Percentiles rank a stretch among this genome's conserved stretches.
These are phyloP conservation scores for Geotrichum klebahnii DNA, from an alignment of 1,139 yeast genomes.

Conservation along the genomic window DNA sequence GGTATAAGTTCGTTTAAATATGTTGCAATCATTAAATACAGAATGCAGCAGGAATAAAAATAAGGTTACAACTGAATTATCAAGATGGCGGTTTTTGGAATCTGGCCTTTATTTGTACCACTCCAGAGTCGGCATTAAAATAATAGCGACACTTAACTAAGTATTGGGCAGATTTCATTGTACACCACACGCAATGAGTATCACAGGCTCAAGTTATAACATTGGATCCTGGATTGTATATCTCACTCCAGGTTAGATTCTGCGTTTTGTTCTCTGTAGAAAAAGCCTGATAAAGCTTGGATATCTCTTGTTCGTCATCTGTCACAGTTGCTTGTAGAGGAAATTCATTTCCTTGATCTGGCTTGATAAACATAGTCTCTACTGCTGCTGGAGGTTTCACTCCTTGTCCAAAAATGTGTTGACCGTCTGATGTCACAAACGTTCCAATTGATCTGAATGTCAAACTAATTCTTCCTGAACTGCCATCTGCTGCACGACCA, in stretches of 20 bases:
- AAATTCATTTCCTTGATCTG: conserved; percentile 1
- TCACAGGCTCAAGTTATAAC: conserved; percentile 4
- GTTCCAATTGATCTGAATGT: conserved; percentile 26
- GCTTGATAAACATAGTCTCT: neutral
- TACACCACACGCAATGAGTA: neutral
- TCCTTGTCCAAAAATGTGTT: conserved; percentile 24
- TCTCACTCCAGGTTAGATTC: conserved; percentile 1
- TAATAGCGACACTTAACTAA: neutral
- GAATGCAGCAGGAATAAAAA: too few species aligned
- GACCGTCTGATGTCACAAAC: conserved; percentile 18
- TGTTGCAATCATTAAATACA: too few species aligned
- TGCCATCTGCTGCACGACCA: conserved; percentile 16
- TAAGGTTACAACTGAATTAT: too few species aligned
- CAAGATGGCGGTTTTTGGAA: too few species aligned
- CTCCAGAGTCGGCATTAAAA: too few species aligned
- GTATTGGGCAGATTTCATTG: neutral
- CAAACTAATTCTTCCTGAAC: conserved; percentile 23
- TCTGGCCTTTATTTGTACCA: too few species aligned
- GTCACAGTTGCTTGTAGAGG: neutral
- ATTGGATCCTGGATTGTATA: conserved; percentile 17
- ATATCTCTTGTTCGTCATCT: neutral
- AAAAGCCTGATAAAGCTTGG: conserved; percentile 13
- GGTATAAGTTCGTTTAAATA: too few species aligned
- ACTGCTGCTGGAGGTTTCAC: conserved; percentile 6
- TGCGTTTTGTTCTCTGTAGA: conserved; percentile 14